Base-by-base conservation (phyloP, 1,284 basidiomycete genomes). In the Meripilus lineatus region DNA sequence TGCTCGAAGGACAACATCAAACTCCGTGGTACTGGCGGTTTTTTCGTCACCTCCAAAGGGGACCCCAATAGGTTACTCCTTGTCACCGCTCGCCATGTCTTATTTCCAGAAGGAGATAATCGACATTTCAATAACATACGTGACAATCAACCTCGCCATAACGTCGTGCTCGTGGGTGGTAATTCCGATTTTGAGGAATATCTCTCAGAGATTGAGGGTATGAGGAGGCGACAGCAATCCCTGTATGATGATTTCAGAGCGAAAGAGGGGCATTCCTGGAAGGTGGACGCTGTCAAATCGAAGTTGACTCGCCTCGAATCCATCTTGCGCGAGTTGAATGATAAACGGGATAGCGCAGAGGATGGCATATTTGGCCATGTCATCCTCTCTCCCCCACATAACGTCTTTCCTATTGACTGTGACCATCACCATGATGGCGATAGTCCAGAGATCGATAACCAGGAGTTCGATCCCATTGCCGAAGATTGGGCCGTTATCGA, bases 361-460 rank as follows among this genome's bases (percentile, higher is more conserved):
- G 17, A 50, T 34, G 41, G 58, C 35, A 57, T 58, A 37, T 49
- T 64, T 44, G 23, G 66, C 10, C 59, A 62, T 32, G 50, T 57
- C 30, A 36, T 66, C 51, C n/a, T 61, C 49, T 39, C 37, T 48
- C 56, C 59, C 45, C 59, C 63, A 32, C n/a, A n/a, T n/a, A n/a
- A n/a, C n/a, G n/a, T n/a, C n/a, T n/a, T n/a, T n/a, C 36, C 62
- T 33, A 46, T 50, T 44, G 25, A 5, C 30, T 28, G 40, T 30
- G 40, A 40, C 24, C n/a, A n/a, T n/a, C n/a, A n/a, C n/a, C n/a
- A n/a, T n/a, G n/a, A n/a, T n/a, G 44, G 38, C 18, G 43, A 44
- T 20, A 15, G n/a, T 4, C 24, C 46, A 6, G 24, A 30, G 18
- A n/a, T n/a, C n/a, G n/a, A n/a, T n/a, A n/a, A n/a, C n/a, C n/a